Evolutionary conservation across 129 eudicot species (phyloP).

Genomic region (Scalesia atractyloides): DNA sequence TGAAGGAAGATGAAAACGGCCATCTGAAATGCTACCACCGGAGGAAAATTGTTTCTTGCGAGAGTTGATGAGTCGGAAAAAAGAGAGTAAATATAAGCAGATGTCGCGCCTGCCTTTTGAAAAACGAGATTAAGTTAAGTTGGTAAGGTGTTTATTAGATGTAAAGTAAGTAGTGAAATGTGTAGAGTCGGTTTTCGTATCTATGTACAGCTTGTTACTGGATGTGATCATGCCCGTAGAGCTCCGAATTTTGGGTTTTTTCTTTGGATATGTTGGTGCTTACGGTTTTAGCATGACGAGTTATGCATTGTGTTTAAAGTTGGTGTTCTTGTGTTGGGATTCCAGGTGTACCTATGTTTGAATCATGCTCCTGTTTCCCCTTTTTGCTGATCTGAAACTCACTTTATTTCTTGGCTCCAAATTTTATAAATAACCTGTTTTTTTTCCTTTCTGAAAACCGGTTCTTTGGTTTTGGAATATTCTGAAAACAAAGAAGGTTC

Average conservation of each 20-base stretch:
- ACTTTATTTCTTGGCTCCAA: background rate
- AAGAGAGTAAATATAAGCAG: conserved; percentile 31
- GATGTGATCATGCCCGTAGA: conserved; percentile 13
- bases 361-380: background rate
- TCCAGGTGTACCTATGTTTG: background rate
- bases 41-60: conserved; percentile 41
- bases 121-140: conserved; percentile 3
- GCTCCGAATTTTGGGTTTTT: conserved; percentile 32
- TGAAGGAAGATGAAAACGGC: conserved; percentile 35
- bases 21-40: conserved; percentile 53
- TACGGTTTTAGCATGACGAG: conserved; percentile 20
- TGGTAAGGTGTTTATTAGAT: conserved; percentile 25
- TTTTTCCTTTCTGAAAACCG: background rate
- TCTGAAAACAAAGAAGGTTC: too few relatives aligned
- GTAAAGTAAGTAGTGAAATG: conserved; percentile 28
- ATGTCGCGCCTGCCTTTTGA: background rate
- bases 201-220: conserved; percentile 32
- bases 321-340: background rate
- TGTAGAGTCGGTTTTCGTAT: conserved; percentile 20
- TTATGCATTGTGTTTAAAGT: conserved; percentile 11
- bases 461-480: background rate
- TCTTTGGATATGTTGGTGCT: conserved; percentile 28
- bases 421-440: background rate
- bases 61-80: conserved; percentile 32
- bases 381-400: background rate